Evolutionary conservation across 352 stramenopile species (phyloP).

Genomic region (Pythium rishiriense): DNA sequence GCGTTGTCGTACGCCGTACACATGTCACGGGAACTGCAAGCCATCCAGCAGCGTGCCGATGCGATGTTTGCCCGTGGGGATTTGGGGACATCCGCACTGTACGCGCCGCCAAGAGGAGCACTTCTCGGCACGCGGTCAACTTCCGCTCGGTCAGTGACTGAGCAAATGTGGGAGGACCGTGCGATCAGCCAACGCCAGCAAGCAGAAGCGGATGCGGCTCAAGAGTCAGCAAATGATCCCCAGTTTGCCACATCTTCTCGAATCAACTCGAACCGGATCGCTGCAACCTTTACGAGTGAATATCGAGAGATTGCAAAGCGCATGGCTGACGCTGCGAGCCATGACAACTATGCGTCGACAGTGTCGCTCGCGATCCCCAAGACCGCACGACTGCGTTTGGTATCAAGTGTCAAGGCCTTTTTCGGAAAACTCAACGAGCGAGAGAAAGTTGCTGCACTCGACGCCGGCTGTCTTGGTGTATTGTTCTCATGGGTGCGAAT

Average conservation of each 20-base stretch:
- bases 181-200: conserved; percentile 50
- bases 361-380: conserved; percentile 76
- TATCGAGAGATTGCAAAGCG: conserved; percentile 64
- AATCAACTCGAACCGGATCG: conserved; percentile 29
- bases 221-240: conserved; percentile 11
- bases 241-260: background rate
- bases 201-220: conserved; percentile 23
- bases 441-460: conserved; percentile 52
- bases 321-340: conserved; percentile 66
- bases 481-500: conserved; percentile 64
- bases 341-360: conserved; percentile 79
- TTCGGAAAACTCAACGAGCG: conserved; percentile 57
- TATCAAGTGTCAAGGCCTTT: conserved; percentile 75
- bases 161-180: conserved; percentile 70
- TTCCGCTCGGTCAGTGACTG: conserved; percentile 21
- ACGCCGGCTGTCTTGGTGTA: conserved; percentile 56
- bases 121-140: conserved; percentile 35
- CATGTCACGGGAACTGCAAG: conserved; percentile 78
- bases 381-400: conserved; percentile 65
- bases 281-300: conserved; percentile 46
- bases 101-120: conserved; percentile 27
- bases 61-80: conserved; percentile 75
- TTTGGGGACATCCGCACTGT: conserved; percentile 44
- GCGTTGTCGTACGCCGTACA: conserved; percentile 67
- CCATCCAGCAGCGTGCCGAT: conserved; percentile 66